Percentiles rank a stretch among this genome's conserved stretches.
Evolutionary conservation across 352 stramenopile species (phyloP).

Genomic region (Halophytophthora batemanensis): DNA sequence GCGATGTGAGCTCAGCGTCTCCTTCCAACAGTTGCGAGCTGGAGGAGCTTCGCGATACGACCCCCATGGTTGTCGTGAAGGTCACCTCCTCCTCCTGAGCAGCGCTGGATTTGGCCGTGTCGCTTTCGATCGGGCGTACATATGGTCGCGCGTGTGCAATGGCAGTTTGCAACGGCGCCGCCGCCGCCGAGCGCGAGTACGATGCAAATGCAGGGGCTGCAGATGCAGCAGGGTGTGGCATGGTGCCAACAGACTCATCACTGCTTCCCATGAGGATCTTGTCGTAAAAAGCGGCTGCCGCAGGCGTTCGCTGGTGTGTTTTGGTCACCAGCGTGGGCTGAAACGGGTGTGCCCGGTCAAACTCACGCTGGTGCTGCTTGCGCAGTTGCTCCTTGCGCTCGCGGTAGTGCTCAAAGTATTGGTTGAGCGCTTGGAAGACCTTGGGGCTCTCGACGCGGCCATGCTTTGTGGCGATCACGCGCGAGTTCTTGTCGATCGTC

Average conservation of each 20-base stretch:
- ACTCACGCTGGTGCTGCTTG: conserved; percentile 59
- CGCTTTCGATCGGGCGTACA: conserved; percentile 56
- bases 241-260: conserved; percentile 8
- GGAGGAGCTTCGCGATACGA: conserved; percentile 31
- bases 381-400: conserved; percentile 45
- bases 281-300: conserved; percentile 47
- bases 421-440: conserved; percentile 66
- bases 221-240: conserved; percentile 7
- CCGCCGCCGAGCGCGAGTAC: conserved; percentile 3
- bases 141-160: conserved; percentile 50
- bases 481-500: conserved; percentile 70
- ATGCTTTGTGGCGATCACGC: conserved; percentile 56
- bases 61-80: conserved; percentile 7
- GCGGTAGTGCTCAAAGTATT: conserved; percentile 74
- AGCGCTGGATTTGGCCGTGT: conserved; percentile 16
- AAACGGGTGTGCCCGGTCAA: conserved; percentile 58
- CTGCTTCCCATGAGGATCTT: conserved; percentile 33
- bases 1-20: conserved; percentile 53
- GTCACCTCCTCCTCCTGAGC: conserved; percentile 2
- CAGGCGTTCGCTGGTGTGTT: conserved; percentile 31
- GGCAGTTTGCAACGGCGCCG: conserved; percentile 38
- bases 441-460: conserved; percentile 49
- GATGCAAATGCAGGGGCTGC: conserved; percentile 1
- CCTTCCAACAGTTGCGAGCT: conserved; percentile 47
- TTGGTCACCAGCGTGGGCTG: conserved; percentile 56